These are phyloP conservation scores for Apiotrichum mycotoxinovorans DNA, from an alignment of 1,284 basidiomycete genomes.

Conservation along the genomic window DNA sequence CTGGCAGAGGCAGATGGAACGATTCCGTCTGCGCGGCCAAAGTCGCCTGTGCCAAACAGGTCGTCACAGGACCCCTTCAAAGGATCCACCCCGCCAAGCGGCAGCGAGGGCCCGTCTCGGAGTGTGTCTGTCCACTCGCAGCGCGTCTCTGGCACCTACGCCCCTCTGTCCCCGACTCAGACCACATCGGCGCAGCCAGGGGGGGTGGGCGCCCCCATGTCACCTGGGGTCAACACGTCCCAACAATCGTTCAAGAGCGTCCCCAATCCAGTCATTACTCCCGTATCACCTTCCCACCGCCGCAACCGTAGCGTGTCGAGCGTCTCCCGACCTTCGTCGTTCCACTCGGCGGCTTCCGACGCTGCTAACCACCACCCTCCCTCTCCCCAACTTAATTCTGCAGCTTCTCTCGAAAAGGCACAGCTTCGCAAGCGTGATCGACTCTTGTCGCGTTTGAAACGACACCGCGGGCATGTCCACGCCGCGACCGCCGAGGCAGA, in stretches of 20 bases:
- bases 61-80: not conserved
- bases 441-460: not conserved
- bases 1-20: slow-evolving; percentile 15
- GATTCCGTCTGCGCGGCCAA: too few relatives aligned
- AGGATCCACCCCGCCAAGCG: not conserved
- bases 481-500: not conserved
- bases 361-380: too few relatives aligned
- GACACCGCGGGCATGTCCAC: not conserved
- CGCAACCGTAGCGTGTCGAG: not conserved
- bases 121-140: too few relatives aligned
- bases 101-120: too few relatives aligned
- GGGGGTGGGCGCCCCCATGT: too few relatives aligned
- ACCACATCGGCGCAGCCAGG: too few relatives aligned
- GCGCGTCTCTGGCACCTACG: too few relatives aligned
- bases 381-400: not conserved
- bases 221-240: too few relatives aligned
- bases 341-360: not conserved
- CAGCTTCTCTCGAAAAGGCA: not conserved
- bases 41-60: not conserved
- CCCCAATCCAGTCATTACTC: not conserved
- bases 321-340: not conserved
- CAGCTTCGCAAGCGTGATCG: slow-evolving; percentile 8
- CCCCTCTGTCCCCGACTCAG: too few relatives aligned
- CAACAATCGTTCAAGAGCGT: not conserved
- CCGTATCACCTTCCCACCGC: too few relatives aligned